Conservation (phyloP, 306 rosid genomes). For the Echinosophora koreensis region DNA sequence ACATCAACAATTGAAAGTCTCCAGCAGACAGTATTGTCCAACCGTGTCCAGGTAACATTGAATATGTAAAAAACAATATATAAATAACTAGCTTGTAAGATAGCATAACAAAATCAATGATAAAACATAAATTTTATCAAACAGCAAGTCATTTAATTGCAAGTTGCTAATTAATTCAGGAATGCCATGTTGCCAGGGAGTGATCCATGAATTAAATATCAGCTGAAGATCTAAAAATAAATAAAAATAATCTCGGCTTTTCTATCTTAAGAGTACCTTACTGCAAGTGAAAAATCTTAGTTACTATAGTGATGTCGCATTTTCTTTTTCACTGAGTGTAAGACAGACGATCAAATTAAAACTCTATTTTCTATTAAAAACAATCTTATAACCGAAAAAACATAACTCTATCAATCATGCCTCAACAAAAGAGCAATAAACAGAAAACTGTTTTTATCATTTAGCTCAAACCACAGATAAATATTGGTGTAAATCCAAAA, state of each 20-base stretch:
- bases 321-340: not conserved
- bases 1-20: not conserved
- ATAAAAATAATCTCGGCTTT: no score
- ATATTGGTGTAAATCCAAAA: not conserved
- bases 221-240: no score
- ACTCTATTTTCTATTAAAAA: not conserved
- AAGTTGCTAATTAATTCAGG: not conserved
- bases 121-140: not conserved
- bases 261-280: no score
- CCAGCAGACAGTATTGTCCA: not conserved
- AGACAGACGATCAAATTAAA: not conserved
- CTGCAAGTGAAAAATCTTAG: not conserved
- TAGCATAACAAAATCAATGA: not conserved
- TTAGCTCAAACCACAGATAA: not conserved
- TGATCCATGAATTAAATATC: not conserved
- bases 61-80: conserved; percentile 1
- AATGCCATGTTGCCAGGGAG: not conserved
- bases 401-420: not conserved
- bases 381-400: not conserved
- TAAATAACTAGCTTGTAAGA: not conserved
- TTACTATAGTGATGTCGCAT: not conserved
- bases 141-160: not conserved
- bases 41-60: not conserved
- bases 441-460: not conserved
- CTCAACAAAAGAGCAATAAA: not conserved